phyloP scores from a whole-genome alignment of 2,329 filamentous ascomycete genomes.

The Epichloe aotearoae region DNA sequence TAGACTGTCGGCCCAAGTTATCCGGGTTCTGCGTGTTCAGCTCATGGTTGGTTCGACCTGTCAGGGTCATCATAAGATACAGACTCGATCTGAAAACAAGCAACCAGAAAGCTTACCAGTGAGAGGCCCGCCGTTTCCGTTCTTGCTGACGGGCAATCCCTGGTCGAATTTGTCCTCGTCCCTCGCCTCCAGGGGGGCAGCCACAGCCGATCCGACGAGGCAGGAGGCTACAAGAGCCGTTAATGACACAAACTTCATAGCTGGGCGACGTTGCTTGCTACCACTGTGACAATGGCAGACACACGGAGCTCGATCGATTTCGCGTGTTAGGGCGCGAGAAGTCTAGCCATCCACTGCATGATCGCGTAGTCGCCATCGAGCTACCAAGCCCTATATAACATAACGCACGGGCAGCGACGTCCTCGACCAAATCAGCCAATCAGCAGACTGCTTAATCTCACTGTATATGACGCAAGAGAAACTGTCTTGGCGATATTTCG shows the following conservation, averaged over 20 bases:
- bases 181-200: conserved; percentile 11
- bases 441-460: no score
- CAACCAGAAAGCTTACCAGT: conserved; percentile 29
- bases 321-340: no score
- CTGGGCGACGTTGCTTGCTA: background rate
- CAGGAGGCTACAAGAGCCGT: conserved; percentile 5
- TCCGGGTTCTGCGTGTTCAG: conserved; percentile 51
- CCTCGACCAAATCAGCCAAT: no score
- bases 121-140: conserved; percentile 45
- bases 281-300: background rate
- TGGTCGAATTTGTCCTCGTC: conserved; percentile 26
- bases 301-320: no score
- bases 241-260: conserved; percentile 7
- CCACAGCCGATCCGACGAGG: conserved; percentile 6
- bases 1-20: conserved; percentile 46
- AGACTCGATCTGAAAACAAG: conserved; percentile 33
- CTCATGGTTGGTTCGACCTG: conserved; percentile 50
- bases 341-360: no score
- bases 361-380: no score
- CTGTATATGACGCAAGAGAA: no score
- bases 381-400: no score
- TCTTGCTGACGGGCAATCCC: conserved; percentile 42
- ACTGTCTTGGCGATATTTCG: no score
- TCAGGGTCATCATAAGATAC: background rate
- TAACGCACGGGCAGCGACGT: no score